A percentile compares a stretch with the other conserved stretches of the same genome.
Evolutionary conservation across 345 rosid species (phyloP).

Genomic region (Eucalyptus regnans): DNA sequence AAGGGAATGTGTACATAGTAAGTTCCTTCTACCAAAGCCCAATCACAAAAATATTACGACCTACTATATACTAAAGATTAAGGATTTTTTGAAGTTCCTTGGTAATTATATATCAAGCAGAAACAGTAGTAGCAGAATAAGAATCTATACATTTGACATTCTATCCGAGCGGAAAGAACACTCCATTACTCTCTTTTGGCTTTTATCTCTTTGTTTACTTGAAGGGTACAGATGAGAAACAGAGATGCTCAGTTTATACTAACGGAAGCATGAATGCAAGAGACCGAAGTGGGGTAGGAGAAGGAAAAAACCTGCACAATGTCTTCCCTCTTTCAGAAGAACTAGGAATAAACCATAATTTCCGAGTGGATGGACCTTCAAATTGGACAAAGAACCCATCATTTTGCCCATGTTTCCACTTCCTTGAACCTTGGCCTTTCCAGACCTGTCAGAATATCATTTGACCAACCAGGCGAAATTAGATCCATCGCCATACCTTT

Average conservation of each 20-base stretch:
- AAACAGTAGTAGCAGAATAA: not conserved
- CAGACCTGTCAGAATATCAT: slow-evolving; percentile 44
- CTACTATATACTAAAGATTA: not conserved
- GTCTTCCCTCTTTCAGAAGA: slow-evolving; percentile 68
- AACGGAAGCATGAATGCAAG: not conserved
- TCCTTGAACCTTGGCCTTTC: slow-evolving; percentile 98
- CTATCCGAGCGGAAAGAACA: not conserved
- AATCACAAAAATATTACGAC: not conserved
- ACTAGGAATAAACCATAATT: slow-evolving; percentile 89
- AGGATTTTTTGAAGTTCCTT: not conserved
- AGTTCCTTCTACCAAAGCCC: not conserved
- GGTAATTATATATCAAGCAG: not conserved
- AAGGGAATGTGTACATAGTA: not conserved
- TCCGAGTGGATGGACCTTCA: slow-evolving; percentile 58
- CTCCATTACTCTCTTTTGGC: not conserved
- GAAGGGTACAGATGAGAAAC: not conserved
- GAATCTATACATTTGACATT: not conserved
- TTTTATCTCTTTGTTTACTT: not conserved
- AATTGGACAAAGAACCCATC: slow-evolving; percentile 95
- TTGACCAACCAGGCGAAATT: not conserved
- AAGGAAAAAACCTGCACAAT: slow-evolving; percentile 57
- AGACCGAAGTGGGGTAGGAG: not conserved
- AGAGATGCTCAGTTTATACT: not conserved
- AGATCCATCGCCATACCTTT: not conserved
- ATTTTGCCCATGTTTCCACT: slow-evolving; percentile 85